These are phyloP conservation scores for Lipomyces yarrowii DNA, from an alignment of 1,139 yeast genomes.

Conservation along the genomic window DNA sequence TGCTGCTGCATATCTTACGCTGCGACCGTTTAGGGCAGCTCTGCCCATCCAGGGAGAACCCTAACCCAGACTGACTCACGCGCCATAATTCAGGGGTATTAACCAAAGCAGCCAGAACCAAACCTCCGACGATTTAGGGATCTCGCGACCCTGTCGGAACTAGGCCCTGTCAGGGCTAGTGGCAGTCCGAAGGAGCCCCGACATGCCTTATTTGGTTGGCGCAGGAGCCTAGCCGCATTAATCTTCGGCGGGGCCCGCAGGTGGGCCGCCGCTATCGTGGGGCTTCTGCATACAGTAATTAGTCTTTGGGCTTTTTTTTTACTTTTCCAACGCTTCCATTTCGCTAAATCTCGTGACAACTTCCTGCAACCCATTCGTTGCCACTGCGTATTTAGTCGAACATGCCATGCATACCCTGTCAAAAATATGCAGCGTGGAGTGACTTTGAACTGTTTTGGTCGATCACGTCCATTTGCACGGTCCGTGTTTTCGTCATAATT, in stretches of 20 bases:
- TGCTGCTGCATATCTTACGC: too few species aligned
- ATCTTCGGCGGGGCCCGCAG: neutral
- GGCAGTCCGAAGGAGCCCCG: neutral
- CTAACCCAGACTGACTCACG: neutral
- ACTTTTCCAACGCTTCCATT: neutral
- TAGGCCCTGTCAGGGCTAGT: neutral
- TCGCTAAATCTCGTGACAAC: neutral
- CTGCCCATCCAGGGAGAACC: neutral
- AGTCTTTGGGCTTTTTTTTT: too few species aligned
- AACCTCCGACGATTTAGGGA: too few species aligned
- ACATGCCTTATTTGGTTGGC: conserved; percentile 1
- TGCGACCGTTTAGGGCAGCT: neutral
- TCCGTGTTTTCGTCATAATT: too few species aligned
- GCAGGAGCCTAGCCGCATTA: neutral
- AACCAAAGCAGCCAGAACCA: neutral
- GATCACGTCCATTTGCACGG: too few species aligned
- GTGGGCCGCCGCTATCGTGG: neutral
- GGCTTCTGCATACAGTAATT: neutral
- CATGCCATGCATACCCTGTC: too few species aligned
- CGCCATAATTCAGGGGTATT: neutral
- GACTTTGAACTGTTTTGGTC: too few species aligned
- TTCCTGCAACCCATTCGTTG: too few species aligned
- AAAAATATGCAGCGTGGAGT: too few species aligned
- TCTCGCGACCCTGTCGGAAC: neutral
- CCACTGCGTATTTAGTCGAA: too few species aligned